Evolutionary conservation across 208 protist species (phyloP), one percentile per base, ranked within the genome.

Genomic region (Balamuthia mandrillaris): DNA sequence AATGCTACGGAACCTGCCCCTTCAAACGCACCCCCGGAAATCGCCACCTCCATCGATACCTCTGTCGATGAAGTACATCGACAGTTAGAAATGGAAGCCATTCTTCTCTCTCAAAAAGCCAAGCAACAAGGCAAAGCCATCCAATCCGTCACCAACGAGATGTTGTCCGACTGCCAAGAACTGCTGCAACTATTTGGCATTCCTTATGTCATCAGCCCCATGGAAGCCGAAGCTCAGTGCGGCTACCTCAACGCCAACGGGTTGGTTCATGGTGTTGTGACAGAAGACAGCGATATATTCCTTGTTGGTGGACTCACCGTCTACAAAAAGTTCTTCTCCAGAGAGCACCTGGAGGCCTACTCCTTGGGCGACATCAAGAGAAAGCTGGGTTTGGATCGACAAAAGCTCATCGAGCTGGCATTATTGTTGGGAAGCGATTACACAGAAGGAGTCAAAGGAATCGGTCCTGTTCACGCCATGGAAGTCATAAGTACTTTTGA

Each of bases 211-310:
- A 65, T 79, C 4, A 49, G 86, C 31, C 88, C 90, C 4, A 82
- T 66, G 1, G 90, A 92, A 37, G 90, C 90, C n/a, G 90, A 92
- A 35, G 81, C 90, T 42, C 89, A 91, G 68, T 92, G 90, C 75
- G 90, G 70, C 3, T 54, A 51, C 12, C 12, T 92, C n/a, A 33
- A 90, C 29, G 33, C 21, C 12, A 24, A 2, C 51, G 78, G 81
- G 4, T 49, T 86, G 10, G 68, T 87, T 4, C 10, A 81, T 33
- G 74, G 74, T 31, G 37, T 81, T 21, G 29, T 81, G 9, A 89
- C 86, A 16, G 89, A 92, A 7, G 89, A 92, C 51, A 79, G 47
- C 45, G 89, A 92, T 75, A 68, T 84, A 16, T 65, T 92, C 27
- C 35, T 91, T 9, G 88, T 92, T 85, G 89, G 88, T 29, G 51